Evolutionary conservation across 306 rosid genomes (phyloP).

Genomic region (Lupinus albus): DNA sequence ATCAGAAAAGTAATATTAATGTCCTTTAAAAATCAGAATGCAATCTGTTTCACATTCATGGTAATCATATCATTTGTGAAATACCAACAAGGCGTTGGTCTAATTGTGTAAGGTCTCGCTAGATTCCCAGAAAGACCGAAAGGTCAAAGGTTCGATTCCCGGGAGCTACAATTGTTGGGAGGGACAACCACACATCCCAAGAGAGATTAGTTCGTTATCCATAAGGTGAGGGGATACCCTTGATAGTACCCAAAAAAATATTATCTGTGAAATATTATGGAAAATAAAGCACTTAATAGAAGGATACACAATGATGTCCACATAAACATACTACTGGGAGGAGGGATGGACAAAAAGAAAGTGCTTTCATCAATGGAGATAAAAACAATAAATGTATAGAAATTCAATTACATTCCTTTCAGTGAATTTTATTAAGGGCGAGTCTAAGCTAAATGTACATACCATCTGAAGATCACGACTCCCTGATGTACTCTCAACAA

Average conservation of each 20-base stretch:
- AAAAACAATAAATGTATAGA: not conserved
- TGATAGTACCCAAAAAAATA: too few relatives aligned
- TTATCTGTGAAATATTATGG: constrained; percentile 14
- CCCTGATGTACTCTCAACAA: constrained; percentile 73
- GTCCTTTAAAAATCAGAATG: not conserved
- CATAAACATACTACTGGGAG: not conserved
- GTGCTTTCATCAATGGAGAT: not conserved
- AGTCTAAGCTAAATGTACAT: constrained; percentile 21
- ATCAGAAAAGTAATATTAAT: not conserved
- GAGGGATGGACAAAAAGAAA: not conserved
- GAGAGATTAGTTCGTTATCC: too few relatives aligned
- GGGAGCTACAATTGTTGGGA: too few relatives aligned
- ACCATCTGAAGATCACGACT: constrained; percentile 93
- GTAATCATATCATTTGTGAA: constrained; percentile 16
- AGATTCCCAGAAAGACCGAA: too few relatives aligned
- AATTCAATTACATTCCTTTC: constrained; percentile 8
- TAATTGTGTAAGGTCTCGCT: too few relatives aligned
- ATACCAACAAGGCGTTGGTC: too few relatives aligned
- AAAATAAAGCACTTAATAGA: not conserved
- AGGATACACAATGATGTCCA: not conserved
- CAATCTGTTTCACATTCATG: not conserved
- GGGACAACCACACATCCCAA: too few relatives aligned
- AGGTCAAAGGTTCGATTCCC: too few relatives aligned
- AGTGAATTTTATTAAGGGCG: too few relatives aligned
- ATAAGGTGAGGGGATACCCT: too few relatives aligned